These are phyloP conservation scores for Zymoseptoria tritici DNA, from an alignment of 2,329 filamentous ascomycete genomes.

Conservation along the genomic window DNA sequence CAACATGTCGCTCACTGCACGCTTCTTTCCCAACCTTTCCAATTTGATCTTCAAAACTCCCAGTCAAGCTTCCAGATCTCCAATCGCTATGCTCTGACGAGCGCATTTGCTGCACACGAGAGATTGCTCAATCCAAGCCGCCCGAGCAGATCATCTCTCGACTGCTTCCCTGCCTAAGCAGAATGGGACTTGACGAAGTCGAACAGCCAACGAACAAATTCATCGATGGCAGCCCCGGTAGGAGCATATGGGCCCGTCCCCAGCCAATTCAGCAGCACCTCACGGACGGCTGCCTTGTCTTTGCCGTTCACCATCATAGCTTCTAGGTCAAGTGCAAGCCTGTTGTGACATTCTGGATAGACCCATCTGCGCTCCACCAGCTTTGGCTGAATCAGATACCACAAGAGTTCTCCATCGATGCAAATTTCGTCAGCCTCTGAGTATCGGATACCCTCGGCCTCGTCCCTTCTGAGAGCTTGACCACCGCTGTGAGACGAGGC, in stretches of 20 bases:
- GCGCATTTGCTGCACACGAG: not conserved
- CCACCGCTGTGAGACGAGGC: not conserved
- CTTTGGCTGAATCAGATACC: not conserved
- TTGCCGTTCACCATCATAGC: not conserved
- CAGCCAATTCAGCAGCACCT: not conserved
- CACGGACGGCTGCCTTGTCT: not conserved
- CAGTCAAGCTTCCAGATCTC: not conserved
- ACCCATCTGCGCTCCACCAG: not conserved
- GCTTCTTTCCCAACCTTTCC: not conserved
- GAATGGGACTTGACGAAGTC: not conserved
- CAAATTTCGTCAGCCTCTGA: not conserved
- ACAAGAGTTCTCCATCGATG: not conserved
- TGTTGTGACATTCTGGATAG: not conserved
- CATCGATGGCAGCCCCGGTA: not conserved
- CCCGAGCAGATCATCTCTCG: not conserved
- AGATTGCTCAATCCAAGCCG: not conserved
- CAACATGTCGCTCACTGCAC: no score
- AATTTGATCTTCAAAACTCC: not conserved
- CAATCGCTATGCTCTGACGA: not conserved
- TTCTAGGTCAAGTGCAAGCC: not conserved
- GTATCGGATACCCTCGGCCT: not conserved
- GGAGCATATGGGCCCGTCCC: no score
- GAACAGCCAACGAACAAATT: not conserved
- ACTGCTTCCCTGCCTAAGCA: not conserved
- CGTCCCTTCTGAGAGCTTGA: not conserved